Percentiles rank a stretch among this genome's conserved stretches.
Conservation (phyloP, 352 stramenopile species). For the Poterioochromonas sp. region DNA sequence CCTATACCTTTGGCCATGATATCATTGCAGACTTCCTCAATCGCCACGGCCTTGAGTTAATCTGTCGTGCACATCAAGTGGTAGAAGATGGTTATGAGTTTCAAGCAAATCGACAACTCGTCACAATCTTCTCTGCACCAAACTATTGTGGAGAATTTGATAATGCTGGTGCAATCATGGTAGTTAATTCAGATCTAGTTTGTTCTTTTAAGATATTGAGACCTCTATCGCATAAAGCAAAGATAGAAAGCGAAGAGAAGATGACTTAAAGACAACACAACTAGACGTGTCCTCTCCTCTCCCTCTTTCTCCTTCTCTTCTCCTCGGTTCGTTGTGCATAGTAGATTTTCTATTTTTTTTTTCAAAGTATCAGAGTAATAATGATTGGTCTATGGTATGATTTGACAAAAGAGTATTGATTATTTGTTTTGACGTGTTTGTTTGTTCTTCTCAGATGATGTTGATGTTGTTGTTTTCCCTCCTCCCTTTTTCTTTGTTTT, state of each 20-base stretch:
- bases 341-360: no score
- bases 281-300: neutral
- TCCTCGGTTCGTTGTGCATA: no score
- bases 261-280: neutral
- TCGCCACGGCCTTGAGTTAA: slow-evolving; percentile 89
- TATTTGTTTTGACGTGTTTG: no score
- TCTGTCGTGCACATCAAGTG: slow-evolving; percentile 94
- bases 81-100: slow-evolving; percentile 77
- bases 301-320: neutral
- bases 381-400: no score
- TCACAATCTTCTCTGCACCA: slow-evolving; percentile 60
- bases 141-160: slow-evolving; percentile 81
- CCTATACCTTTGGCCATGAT: slow-evolving; percentile 96
- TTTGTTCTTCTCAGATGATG: no score
- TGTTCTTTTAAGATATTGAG: slow-evolving; percentile 67
- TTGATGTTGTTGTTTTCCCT: no score
- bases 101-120: slow-evolving; percentile 46
- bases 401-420: no score
- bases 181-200: slow-evolving; percentile 66
- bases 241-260: neutral
- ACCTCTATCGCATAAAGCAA: slow-evolving; percentile 42
- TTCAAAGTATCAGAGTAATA: no score
- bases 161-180: slow-evolving; percentile 76
- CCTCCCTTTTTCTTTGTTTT: no score
- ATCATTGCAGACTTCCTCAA: slow-evolving; percentile 93